Evolutionary conservation across 106 monocot species (phyloP), one percentile per base, ranked within the genome.

Genomic region (Platanthera zijinensis): DNA sequence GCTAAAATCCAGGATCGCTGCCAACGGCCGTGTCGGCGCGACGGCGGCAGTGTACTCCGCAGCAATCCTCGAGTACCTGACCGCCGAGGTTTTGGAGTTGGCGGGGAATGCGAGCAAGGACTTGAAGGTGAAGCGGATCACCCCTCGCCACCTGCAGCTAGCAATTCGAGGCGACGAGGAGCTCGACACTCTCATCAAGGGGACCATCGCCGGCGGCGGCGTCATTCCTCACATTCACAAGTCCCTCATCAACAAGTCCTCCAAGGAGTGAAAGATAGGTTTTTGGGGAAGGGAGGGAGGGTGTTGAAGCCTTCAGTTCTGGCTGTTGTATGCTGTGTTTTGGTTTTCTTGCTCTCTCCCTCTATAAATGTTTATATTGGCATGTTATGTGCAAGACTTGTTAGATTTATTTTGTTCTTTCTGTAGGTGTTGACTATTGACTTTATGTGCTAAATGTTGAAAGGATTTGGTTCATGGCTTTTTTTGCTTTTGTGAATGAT

Each of bases 151-250:
- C 72, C 87, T 87, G 28, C 87, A 87, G 81, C 71, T 87, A 56
- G 87, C 87, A 6, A 87, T 87, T 48, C 87, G 84, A 2, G 87
- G 84, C 12, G 87, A 84, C 14, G 87, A 87, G 69, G 87, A 87
- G 70, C 87, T 87, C 12, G 87, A 87, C 49, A 84, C 84, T 8
- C 87, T 87, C 52, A 87, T 87, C 78, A 87, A 87, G 81, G 86
- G 84, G 2, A 87, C 86, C 74, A 87, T 87, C 46, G 86, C 86
- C 4, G 84, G 86, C 12, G 87, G 87, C 7, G 84, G 87, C 8
- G 87, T 87, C 72, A 87, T 87, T 22, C 87, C 87, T 8, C 87
- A 87, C 67, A 87, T 87, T 75, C 87, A 87, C 83, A 87, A 87
- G 81, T 84, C 84, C 17, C 84, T 87, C 75, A 87, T 87, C 77